A percentile compares a stretch with the other conserved stretches of the same genome.
Evolutionary conservation across 73 alveolate genomes (phyloP).

Genomic region (Stentor coeruleus): DNA sequence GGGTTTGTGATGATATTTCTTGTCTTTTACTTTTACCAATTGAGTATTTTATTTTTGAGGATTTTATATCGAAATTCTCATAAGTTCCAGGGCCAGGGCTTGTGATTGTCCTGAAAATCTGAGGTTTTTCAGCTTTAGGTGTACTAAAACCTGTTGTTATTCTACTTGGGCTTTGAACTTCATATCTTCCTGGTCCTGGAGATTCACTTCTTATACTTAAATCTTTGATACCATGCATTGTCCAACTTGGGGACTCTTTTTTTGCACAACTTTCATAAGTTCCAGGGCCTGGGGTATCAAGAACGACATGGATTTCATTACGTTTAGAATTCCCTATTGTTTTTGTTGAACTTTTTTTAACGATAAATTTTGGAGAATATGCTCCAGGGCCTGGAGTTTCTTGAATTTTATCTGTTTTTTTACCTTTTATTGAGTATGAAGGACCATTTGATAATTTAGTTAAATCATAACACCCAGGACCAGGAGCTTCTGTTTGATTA

Average conservation of each 20-base stretch:
- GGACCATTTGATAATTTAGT: too few relatives aligned
- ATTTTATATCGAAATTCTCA: neutral
- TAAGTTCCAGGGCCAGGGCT: constrained; percentile 16
- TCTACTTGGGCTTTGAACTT: neutral
- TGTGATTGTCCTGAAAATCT: neutral
- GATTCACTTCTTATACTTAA: neutral
- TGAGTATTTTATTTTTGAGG: neutral
- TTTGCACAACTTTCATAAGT: neutral
- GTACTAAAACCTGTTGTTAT: neutral
- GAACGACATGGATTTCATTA: neutral
- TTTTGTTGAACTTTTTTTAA: neutral
- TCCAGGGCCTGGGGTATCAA: constrained; percentile 23
- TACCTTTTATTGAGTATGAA: too few relatives aligned
- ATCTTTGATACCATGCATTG: neutral
- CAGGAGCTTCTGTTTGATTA: neutral
- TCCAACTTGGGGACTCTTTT: neutral
- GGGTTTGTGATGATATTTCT: neutral
- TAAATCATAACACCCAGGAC: neutral
- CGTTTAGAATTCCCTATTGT: neutral
- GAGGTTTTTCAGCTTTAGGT: neutral
- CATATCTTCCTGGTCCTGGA: neutral
- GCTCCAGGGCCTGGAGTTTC: constrained; percentile 8
- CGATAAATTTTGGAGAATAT: constrained; percentile 15
- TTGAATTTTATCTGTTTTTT: neutral
- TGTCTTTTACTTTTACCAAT: neutral